Evolutionary conservation across 805 yeast species (phyloP), one percentile per base, ranked within the genome.

Genomic region (Sugiyamaella valdiviana): DNA sequence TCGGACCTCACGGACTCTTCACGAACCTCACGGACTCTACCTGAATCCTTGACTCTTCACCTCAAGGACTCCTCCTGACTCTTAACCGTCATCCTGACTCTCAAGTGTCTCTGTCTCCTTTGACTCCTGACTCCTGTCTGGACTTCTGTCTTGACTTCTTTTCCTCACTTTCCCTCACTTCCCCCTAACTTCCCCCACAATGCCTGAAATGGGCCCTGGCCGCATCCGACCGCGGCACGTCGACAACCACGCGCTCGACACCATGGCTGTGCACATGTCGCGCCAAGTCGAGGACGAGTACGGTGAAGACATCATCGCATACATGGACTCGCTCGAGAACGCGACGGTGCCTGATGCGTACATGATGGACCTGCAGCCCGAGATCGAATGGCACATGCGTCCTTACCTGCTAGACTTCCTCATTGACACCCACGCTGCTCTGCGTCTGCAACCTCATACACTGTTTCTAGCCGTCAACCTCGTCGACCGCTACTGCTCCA

Each of bases 401-500:
- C 78, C 79, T 23, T 80, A 80, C 56, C 72, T 90, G 45, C 77
- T 91, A 39, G 95, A 88, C 59, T 90, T 89, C 60, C 70, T 89
- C 19, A 75, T 86, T 56, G 93, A 90, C 49, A 57, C 69, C 22
- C 74, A 74, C 70, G 78, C 73, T 60, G 85, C 66, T 56, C 78
- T 62, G 65, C 85, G 69, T 66, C 83, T 69, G 68, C 83, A 67
- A 72, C 86, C 69, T 59, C 88, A 58, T 76, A 88, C 72, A 68
- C 82, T 72, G 72, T 87, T 61, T 72, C 80, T 72, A 69, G 79
- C 78, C 71, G 79, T 83, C 24, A 80, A 82, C 56, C 73, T 90
- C 43, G 83, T 90, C 51, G 99, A 91, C 65, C 78, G 97, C 53
- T 91, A 91, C 69, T 87, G 96, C 64, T 84, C 95, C 44, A 84